Evolutionary conservation across 2,329 filamentous ascomycete genomes (phyloP), one percentile per base, ranked within the genome.

Genomic region (Arachnomyces sp.): DNA sequence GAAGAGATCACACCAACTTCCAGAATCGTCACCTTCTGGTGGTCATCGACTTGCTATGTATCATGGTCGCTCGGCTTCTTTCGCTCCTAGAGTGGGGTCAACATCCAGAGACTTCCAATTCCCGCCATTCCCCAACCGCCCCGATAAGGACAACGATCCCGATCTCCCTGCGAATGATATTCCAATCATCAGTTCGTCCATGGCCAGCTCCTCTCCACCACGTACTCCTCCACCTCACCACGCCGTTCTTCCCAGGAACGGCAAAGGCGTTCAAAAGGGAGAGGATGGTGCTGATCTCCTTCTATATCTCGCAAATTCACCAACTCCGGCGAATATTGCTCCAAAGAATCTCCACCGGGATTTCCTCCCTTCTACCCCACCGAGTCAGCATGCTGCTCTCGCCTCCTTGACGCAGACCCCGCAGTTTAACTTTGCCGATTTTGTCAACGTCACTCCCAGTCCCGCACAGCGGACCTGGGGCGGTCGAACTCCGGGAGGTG

Each of bases 381-480:
- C 84, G 3, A 79, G 80, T 39, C 82, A 80, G 58, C 78, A 72
- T 50, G 60, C 62, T 12, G 55, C 57, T 17, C 60, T 74, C 33
- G 67, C 69, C 36, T 68, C 73, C 40, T 62, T 79, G 40, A 96
- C 90, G 1, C 90, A 90, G 0, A 82, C 82, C 12, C 84, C 89
- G 56, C 77, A 73, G 36, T 93, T 96, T 63, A 93, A 96, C 67
- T 94, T 96, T 66, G 80, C 88, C 38, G 92, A 98, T 59, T 98
- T 95, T 65, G 83, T 96, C 59, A 95, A 96, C 65, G 90, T 96
- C 60, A 95, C 92, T 5, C 92, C 92, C 0, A 95, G 87, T 56
- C 92, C 92, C 14, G 92, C 87, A 17, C 92, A 95, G 67, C 86
- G 80, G 51, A 76, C 81, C 7, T 95, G 88, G 85, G 62, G 62